phyloP scores from a whole-genome alignment of 768 basidiomycete species.

The Mycena epipterygia region DNA sequence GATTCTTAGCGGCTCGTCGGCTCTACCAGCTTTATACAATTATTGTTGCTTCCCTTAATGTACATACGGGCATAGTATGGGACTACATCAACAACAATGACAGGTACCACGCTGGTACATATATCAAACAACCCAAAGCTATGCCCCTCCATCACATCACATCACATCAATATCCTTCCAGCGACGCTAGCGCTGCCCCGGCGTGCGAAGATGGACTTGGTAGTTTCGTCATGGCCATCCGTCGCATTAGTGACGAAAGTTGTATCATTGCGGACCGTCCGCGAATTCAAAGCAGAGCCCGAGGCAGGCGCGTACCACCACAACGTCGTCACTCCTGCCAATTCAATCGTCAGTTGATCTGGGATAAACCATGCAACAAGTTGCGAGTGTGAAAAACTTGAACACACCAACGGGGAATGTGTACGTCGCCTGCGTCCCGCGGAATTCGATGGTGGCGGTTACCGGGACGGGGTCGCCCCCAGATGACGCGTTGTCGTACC shows the following conservation, averaged over 20 bases:
- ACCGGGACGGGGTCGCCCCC: slow-evolving; percentile 68
- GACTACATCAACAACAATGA: too few species aligned
- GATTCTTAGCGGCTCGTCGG: too few species aligned
- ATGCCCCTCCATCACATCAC: not conserved
- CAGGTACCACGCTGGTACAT: too few species aligned
- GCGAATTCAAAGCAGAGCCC: not conserved
- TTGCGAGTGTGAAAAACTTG: not conserved
- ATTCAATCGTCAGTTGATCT: not conserved
- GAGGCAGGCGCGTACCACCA: slow-evolving; percentile 21
- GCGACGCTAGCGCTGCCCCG: not conserved
- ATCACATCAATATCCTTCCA: not conserved
- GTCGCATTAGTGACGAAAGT: not conserved
- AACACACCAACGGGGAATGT: slow-evolving; percentile 75
- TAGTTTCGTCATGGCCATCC: too few species aligned
- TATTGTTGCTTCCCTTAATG: too few species aligned
- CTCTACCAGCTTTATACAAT: too few species aligned
- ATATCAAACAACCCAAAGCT: too few species aligned
- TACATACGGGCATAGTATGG: too few species aligned
- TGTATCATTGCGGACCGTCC: not conserved
- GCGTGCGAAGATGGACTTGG: too few species aligned
- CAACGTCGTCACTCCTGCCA: slow-evolving; percentile 12
- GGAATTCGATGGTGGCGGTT: slow-evolving; percentile 72
- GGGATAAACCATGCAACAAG: not conserved
- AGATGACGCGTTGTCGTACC: slow-evolving; percentile 64
- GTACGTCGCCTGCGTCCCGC: slow-evolving; percentile 76